Evolutionary conservation across 768 basidiomycete species (phyloP), one percentile per base, ranked within the genome.

Genomic region (Sutorius australiensis): DNA sequence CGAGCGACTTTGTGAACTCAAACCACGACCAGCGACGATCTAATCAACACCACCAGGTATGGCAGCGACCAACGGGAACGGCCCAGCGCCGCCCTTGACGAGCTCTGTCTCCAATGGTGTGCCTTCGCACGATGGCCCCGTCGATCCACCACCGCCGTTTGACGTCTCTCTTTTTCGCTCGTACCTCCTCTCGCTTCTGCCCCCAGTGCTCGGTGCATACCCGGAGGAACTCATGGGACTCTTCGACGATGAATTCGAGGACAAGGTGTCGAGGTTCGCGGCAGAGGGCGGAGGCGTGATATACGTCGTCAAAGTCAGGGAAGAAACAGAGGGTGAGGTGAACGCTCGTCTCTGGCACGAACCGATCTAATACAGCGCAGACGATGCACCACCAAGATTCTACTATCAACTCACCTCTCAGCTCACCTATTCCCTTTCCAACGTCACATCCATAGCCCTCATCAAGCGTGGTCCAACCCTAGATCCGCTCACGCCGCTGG

Each of bases 381-480:
- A 90, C 66, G 89, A 90, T 55, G 73, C 73, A 31, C 75, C 78
- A 37, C 78, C 80, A n/a, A 78, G 76, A 14, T 84, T 82, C 66
- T 72, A 76, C 44, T 91, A 90, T 68, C 76, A 80, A 28, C 76
- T 92, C 36, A 84, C 86, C 12, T 71, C 87, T 28, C 80, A 89
- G 56, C 78, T 98, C 51, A 76, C 79, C n/a, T 89, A 97, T 73
- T 83, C 92, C 41, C 73, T 88, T 7, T 80, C 84, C 38, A 84
- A 90, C 72, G 76, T 84, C 49, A 90, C 87, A 17, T 95, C 94
- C 0, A 81, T 99, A 43, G 94, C 95, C 24, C 79, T 99, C 67
- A 98, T 99, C 76, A 98, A 98, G 71, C 90, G 94, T 49, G 81
- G 83, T 17, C 82, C 87, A 1, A 84, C 82, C 4, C 79, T 99